Conservation (phyloP, 495 filamentous ascomycete species). For the Hypoxylon crocopeplum region DNA sequence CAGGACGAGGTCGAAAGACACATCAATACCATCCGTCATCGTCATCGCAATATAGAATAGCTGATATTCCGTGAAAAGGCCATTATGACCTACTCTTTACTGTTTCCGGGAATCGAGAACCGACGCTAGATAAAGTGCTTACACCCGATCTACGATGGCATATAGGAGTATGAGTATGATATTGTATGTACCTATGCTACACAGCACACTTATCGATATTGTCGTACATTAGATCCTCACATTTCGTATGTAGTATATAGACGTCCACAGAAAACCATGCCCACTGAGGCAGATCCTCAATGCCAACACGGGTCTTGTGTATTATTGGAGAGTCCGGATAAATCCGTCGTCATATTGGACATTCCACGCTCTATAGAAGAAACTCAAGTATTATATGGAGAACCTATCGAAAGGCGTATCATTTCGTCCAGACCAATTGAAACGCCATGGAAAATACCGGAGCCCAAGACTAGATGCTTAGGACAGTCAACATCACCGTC, state of each 20-base stretch:
- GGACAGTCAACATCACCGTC: slow-evolving; percentile 28
- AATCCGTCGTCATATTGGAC: slow-evolving; percentile 50
- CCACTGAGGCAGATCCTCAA: not conserved
- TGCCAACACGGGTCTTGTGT: slow-evolving; percentile 39
- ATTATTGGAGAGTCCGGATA: slow-evolving; percentile 48
- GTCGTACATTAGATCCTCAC: slow-evolving; percentile 1
- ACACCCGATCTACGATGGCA: no score
- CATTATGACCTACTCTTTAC: no score
- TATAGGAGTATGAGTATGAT: no score
- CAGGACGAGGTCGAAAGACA: slow-evolving; percentile 1
- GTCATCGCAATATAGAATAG: not conserved
- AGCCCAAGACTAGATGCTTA: slow-evolving; percentile 43
- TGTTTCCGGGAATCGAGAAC: no score
- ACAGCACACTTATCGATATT: not conserved
- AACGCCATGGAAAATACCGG: slow-evolving; percentile 52
- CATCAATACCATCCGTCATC: not conserved
- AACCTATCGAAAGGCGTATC: slow-evolving; percentile 36
- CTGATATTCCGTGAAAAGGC: no score
- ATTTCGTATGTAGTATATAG: slow-evolving; percentile 3
- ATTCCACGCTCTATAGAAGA: slow-evolving; percentile 56
- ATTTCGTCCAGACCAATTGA: slow-evolving; percentile 46
- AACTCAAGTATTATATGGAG: slow-evolving; percentile 47
- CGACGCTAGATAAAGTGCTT: no score
- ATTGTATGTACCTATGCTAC: not conserved
- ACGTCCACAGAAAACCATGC: slow-evolving; percentile 4